Conservation (phyloP, 768 basidiomycete genomes). For the Cyclocybe cylindracea region DNA sequence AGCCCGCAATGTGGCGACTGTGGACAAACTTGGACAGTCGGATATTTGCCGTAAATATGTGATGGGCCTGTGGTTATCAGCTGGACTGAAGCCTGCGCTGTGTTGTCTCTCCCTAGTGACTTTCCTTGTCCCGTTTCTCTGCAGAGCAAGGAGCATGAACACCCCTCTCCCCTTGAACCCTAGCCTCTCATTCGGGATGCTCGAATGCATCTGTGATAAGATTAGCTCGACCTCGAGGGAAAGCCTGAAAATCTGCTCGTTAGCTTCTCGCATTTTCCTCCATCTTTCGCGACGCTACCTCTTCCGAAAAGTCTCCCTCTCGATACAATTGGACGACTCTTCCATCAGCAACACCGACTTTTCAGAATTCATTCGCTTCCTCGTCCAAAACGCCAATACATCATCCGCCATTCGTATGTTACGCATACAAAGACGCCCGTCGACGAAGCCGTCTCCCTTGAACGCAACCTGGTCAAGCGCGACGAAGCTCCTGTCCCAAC, state of each 20-base stretch:
- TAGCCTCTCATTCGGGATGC: too few species aligned
- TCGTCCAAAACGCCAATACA: slow-evolving; percentile 2
- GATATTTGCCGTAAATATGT: too few species aligned
- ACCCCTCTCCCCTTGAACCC: too few species aligned
- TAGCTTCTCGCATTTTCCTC: slow-evolving; percentile 10
- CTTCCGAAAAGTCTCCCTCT: slow-evolving; percentile 10
- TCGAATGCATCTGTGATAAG: slow-evolving; percentile 10
- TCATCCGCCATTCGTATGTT: slow-evolving; percentile 5
- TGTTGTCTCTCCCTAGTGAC: too few species aligned
- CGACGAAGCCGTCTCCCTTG: not conserved
- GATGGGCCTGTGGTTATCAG: too few species aligned
- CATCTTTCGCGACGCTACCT: slow-evolving; percentile 10
- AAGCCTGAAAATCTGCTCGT: slow-evolving; percentile 11
- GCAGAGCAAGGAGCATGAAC: too few species aligned
- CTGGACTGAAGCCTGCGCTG: too few species aligned
- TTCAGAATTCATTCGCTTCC: slow-evolving; percentile 11
- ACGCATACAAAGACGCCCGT: not conserved
- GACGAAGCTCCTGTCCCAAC: slow-evolving; percentile 3
- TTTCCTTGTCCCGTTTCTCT: too few species aligned
- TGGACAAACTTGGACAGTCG: too few species aligned
- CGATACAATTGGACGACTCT: slow-evolving; percentile 2
- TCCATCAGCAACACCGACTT: not conserved
- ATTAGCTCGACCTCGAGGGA: not conserved
- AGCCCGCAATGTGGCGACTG: too few species aligned
- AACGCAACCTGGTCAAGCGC: slow-evolving; percentile 2